Base-by-base conservation (phyloP, 768 basidiomycete genomes). In the Exidia glandulosa region DNA sequence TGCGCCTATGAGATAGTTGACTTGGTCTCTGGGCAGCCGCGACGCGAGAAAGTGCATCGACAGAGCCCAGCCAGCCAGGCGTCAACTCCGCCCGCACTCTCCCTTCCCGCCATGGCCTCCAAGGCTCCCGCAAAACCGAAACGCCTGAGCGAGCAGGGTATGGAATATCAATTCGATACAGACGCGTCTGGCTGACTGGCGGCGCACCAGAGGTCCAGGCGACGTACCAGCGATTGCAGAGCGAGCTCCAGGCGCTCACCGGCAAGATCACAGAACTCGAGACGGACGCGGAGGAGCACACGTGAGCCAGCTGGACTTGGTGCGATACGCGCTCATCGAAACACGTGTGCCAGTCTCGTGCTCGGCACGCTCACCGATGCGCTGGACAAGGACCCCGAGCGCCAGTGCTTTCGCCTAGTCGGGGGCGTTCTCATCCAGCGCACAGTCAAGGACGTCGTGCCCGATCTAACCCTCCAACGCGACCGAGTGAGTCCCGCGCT, bases 211-310 rank as follows among this genome's bases (percentile, higher is more conserved):
- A 94, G 72, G 82, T 93, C 60, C 88, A 92, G 72, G 83, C 86
- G 73, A 87, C 77, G 47, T 95, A 90, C 68, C 78, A 85, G 63
- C 83, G 86, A 60, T 79, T 88, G 67, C 89, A 94, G 72, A 89
- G 81, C 73, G 95, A 98, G 56, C 76, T 98, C 31, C 92, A 94
- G 71, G 81, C 85, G n/a, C 74, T 98, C 30, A 92, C 93, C 36
- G 83, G 86, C 64, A 98, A 98, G 75, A 94, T 98, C 66, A 90
- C 90, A 62, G 96, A 99, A 73, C 79, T 99, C 32, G 96, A 99
- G 71, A 84, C 87, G 64, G 96, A 99, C 68, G 84, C 91, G 23
- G 96, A 99, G 63, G 96, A 99, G 70, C 94, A 99, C 71, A 79
- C 81, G 95, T 94, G 63, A 64, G 86, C 80, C 14, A 19, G 12